These are phyloP conservation scores for Colletotrichum shisoi DNA, from an alignment of 2,329 filamentous ascomycete species.

Conservation along the genomic window DNA sequence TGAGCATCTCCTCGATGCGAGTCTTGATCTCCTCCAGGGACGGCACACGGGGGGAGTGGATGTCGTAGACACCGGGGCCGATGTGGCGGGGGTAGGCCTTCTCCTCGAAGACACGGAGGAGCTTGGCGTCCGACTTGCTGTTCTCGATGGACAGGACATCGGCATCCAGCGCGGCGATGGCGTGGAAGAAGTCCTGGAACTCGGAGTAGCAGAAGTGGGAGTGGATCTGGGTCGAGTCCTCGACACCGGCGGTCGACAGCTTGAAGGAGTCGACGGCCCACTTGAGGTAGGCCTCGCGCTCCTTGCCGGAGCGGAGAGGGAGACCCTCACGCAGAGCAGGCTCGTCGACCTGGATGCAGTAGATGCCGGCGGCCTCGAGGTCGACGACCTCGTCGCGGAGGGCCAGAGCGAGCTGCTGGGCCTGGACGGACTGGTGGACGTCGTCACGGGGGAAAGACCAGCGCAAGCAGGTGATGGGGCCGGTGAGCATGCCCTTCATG, in stretches of 20 bases:
- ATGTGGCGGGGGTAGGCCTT: slow-evolving; percentile 98
- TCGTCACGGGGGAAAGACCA: slow-evolving; percentile 99
- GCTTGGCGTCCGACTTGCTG: slow-evolving; percentile 99
- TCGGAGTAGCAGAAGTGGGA: slow-evolving; percentile 99
- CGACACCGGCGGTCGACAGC: slow-evolving; percentile 89
- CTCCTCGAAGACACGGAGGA: slow-evolving; percentile 97
- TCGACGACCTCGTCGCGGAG: slow-evolving; percentile 98
- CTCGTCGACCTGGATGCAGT: slow-evolving; percentile 99
- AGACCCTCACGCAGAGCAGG: slow-evolving; percentile 99
- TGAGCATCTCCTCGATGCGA: slow-evolving; percentile 96
- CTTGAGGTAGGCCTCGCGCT: slow-evolving; percentile 94
- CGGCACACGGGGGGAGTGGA: slow-evolving; percentile 98
- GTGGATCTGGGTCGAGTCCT: slow-evolving; percentile 98
- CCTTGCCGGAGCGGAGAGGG: slow-evolving; percentile 89
- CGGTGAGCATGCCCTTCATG: slow-evolving; percentile 99
- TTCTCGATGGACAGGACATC: slow-evolving; percentile 99
- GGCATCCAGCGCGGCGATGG: slow-evolving; percentile 95
- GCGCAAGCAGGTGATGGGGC: slow-evolving; percentile 96
- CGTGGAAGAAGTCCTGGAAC: slow-evolving; percentile 99
- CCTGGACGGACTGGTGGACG: slow-evolving; percentile 98
- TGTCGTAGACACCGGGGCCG: slow-evolving; percentile 98
- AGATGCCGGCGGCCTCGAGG: slow-evolving; percentile 94
- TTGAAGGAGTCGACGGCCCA: slow-evolving; percentile 99
- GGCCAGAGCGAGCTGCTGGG: slow-evolving; percentile 96
- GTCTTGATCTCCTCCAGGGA: slow-evolving; percentile 98